Conservation (phyloP, 495 filamentous ascomycete genomes). For the Daldinia concentrica region DNA sequence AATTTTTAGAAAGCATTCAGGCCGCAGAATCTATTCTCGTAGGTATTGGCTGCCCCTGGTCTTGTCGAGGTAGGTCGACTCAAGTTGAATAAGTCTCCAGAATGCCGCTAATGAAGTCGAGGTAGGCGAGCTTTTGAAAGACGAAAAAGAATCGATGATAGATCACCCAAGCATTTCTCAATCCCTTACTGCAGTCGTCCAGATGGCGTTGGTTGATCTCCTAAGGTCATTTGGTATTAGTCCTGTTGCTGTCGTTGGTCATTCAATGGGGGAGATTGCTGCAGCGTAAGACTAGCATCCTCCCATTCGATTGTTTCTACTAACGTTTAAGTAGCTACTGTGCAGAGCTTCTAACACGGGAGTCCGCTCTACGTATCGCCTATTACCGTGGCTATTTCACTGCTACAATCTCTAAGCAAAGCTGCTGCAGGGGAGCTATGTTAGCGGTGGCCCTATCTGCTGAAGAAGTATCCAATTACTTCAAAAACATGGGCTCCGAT, state of each 20-base stretch:
- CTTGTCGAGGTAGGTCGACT: neutral
- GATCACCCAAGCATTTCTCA: neutral
- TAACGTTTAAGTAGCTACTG: neutral
- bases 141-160: neutral
- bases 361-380: neutral
- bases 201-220: neutral
- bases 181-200: neutral
- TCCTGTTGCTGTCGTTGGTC: neutral
- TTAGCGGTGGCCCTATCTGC: neutral
- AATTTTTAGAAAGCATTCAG: neutral
- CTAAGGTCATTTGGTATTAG: neutral
- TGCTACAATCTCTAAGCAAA: neutral
- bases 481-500: neutral
- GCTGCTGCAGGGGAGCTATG: neutral
- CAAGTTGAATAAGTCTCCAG: neutral
- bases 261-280: neutral
- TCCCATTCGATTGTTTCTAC: neutral
- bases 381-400: neutral
- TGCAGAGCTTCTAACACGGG: neutral
- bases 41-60: neutral
- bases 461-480: neutral
- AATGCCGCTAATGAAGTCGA: neutral
- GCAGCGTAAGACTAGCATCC: neutral
- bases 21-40: neutral
- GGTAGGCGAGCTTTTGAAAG: neutral